Conservation (phyloP, 2,329 filamentous ascomycete species). For the Penicillium corylophilum region DNA sequence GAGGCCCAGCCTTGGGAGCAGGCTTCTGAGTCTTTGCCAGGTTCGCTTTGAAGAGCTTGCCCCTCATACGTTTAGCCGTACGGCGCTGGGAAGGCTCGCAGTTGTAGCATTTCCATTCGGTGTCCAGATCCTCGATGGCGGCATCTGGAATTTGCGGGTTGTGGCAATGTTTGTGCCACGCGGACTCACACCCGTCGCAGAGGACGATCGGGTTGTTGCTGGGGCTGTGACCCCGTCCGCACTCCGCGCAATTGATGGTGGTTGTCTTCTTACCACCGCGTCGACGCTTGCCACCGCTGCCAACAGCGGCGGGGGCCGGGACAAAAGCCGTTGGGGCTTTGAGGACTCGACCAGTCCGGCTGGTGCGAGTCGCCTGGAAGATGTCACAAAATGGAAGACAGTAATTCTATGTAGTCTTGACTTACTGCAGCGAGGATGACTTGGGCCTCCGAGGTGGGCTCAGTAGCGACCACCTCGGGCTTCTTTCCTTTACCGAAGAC, state of each 20-base stretch:
- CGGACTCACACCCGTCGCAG: constrained; percentile 75
- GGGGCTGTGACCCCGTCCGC: constrained; percentile 69
- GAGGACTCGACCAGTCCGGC: constrained; percentile 11
- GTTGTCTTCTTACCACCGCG: constrained; percentile 49
- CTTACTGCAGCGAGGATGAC: background rate
- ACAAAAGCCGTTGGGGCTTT: constrained; percentile 17
- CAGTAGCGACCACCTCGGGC: background rate
- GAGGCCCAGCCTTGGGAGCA: constrained; percentile 4
- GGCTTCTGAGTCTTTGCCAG: background rate
- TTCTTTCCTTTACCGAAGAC: background rate
- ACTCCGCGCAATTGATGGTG: constrained; percentile 65
- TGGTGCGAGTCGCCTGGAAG: constrained; percentile 3
- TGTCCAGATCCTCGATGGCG: constrained; percentile 64
- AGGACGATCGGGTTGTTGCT: constrained; percentile 79
- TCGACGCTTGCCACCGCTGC: constrained; percentile 27
- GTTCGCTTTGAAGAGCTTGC: constrained; percentile 4
- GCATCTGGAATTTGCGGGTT: constrained; percentile 70
- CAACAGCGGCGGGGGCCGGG: constrained; percentile 21
- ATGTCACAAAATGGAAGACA: background rate
- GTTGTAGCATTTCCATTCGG: constrained; percentile 68
- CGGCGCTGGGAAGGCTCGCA: constrained; percentile 56
- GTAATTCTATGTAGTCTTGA: background rate
- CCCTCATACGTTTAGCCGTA: constrained; percentile 30
- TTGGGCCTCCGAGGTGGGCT: background rate
- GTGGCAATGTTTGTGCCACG: constrained; percentile 82